Percentiles rank a stretch among this genome's conserved stretches.
phyloP scores from a whole-genome alignment of 768 basidiomycete species.

The Exidia glandulosa region DNA sequence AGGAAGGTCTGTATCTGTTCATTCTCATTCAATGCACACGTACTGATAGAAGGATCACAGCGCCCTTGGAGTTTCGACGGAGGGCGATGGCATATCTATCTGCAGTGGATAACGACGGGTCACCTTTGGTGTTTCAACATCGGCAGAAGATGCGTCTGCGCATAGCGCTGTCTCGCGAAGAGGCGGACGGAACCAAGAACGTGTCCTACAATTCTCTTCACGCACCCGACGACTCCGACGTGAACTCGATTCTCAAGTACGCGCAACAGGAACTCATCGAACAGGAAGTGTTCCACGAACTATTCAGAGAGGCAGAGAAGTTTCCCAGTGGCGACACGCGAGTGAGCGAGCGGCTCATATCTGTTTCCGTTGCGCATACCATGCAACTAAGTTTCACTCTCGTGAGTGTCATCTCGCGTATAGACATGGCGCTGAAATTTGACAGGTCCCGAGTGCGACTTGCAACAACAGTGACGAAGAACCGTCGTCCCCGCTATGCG shows the following conservation, averaged over 20 bases:
- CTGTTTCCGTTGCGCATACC: conserved; percentile 64
- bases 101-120: conserved; percentile 30
- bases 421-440: not conserved
- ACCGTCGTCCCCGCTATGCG: conserved; percentile 33
- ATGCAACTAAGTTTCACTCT: conserved; percentile 64
- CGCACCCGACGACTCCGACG: conserved; percentile 16
- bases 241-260: conserved; percentile 41
- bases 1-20: conserved; percentile 55
- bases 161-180: conserved; percentile 37
- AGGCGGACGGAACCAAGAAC: conserved; percentile 21
- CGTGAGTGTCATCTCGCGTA: conserved; percentile 27
- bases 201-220: conserved; percentile 28
- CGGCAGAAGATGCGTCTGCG: conserved; percentile 54
- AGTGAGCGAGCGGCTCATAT: conserved; percentile 68
- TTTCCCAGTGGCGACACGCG: conserved; percentile 67
- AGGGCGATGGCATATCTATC: conserved; percentile 62
- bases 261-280: conserved; percentile 69
- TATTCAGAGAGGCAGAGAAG: conserved; percentile 67
- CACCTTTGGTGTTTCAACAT: conserved; percentile 47
- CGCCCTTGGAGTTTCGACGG: conserved; percentile 50
- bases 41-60: conserved; percentile 25
- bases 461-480: not conserved
- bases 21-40: not conserved
- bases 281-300: conserved; percentile 64
- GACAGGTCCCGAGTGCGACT: not conserved